Evolutionary conservation across 305 asterid species (phyloP).

Genomic region (Nicotiana rustica): DNA sequence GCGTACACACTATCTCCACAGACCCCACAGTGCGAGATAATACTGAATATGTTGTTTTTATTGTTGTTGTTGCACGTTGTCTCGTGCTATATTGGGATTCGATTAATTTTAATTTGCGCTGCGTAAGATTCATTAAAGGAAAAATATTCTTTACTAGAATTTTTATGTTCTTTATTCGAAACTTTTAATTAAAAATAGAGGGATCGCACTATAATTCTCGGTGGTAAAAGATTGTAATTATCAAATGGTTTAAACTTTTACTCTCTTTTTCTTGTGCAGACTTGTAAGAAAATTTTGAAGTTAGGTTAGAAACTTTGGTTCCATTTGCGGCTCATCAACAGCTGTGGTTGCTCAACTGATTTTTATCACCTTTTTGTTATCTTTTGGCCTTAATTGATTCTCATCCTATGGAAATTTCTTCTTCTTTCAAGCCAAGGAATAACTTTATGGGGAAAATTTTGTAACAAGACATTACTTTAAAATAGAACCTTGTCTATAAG

Average conservation of each 20-base stretch:
- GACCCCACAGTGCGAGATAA: too few species aligned
- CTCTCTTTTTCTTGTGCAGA: not conserved
- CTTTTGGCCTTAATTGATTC: not conserved
- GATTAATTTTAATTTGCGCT: too few species aligned
- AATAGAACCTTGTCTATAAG: not conserved
- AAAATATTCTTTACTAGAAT: too few species aligned
- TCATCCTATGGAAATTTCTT: not conserved
- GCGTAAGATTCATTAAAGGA: too few species aligned
- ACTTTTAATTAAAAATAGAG: too few species aligned
- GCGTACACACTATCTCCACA: too few species aligned
- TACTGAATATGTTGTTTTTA: too few species aligned
- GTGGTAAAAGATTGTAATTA: not conserved
- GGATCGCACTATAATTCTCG: too few species aligned
- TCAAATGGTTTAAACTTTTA: not conserved
- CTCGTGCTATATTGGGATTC: too few species aligned
- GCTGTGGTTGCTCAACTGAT: constrained; percentile 2
- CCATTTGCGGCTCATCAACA: not conserved
- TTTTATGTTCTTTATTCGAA: too few species aligned
- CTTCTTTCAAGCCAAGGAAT: not conserved
- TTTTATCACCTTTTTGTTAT: not conserved
- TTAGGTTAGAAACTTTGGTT: not conserved
- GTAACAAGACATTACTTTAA: not conserved
- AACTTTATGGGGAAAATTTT: not conserved
- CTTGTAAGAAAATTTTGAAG: not conserved
- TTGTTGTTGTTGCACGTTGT: too few species aligned